Conservation (phyloP, 352 stramenopile species). For the Globisporangium alternatum region DNA sequence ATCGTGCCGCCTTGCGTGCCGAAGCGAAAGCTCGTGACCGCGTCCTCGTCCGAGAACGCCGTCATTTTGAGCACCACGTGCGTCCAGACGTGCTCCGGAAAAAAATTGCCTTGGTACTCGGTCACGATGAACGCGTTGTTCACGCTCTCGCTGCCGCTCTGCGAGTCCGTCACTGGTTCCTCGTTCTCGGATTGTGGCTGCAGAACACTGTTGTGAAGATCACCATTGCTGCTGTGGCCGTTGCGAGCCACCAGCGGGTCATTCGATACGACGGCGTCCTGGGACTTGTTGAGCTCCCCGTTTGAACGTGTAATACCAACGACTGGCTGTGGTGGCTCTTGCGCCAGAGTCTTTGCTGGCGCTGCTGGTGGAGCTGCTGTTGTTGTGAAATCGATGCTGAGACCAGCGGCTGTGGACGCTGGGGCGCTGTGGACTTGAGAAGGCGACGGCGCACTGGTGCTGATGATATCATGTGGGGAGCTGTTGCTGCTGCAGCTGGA, state of each 20-base stretch:
- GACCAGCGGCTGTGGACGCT: background rate
- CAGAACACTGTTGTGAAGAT: background rate
- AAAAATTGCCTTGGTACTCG: constrained; percentile 25
- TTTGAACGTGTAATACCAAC: background rate
- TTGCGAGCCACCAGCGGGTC: background rate
- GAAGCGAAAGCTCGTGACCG: constrained; percentile 75
- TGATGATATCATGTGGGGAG: constrained; percentile 18
- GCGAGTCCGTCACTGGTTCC: background rate
- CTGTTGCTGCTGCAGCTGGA: constrained; percentile 25
- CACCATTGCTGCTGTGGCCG: background rate
- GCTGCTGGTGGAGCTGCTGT: background rate
- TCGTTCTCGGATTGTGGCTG: constrained; percentile 2
- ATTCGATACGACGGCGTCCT: background rate
- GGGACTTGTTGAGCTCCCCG: background rate
- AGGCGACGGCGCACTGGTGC: background rate
- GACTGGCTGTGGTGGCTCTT: background rate
- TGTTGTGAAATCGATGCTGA: background rate
- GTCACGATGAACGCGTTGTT: constrained; percentile 7
- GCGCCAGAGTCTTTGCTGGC: background rate
- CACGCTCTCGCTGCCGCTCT: background rate
- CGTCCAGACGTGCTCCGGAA: constrained; percentile 49
- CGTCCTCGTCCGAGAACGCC: constrained; percentile 68
- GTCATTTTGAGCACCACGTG: constrained; percentile 86
- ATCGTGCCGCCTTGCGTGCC: constrained; percentile 46
- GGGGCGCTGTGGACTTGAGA: background rate